A percentile compares a stretch with the other conserved stretches of the same genome.
phyloP scores from a whole-genome alignment of 129 eudicot species.

The Kitagawia praeruptora region DNA sequence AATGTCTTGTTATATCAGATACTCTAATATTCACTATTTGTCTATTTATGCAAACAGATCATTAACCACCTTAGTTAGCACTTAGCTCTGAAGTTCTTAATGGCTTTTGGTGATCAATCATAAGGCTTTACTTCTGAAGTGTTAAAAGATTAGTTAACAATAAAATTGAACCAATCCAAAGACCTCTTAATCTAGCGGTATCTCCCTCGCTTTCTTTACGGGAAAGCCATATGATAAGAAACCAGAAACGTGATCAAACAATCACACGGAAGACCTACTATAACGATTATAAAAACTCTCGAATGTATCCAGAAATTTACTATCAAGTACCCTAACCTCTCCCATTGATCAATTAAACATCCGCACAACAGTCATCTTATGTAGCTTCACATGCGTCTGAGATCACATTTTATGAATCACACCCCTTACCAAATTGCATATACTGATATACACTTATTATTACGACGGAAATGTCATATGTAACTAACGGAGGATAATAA shows the following conservation, averaged over 20 bases:
- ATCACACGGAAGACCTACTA: background rate
- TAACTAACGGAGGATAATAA: background rate
- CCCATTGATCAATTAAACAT: background rate
- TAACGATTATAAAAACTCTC: too few relatives aligned
- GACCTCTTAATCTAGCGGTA: too few relatives aligned
- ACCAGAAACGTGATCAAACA: too few relatives aligned
- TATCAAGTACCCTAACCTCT: background rate
- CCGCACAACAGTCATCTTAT: background rate
- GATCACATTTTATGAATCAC: background rate
- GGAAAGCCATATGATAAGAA: too few relatives aligned
- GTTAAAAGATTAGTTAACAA: too few relatives aligned
- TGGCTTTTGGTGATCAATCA: background rate
- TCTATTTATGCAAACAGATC: background rate
- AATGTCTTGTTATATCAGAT: background rate
- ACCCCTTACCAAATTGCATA: too few relatives aligned
- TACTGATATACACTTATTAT: too few relatives aligned
- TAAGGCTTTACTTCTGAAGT: background rate
- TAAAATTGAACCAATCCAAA: too few relatives aligned
- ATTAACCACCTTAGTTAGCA: background rate
- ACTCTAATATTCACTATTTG: background rate
- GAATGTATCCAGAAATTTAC: background rate
- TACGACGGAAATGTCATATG: too few relatives aligned
- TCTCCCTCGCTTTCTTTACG: too few relatives aligned
- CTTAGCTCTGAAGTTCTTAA: background rate
- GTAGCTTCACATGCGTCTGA: background rate